These are phyloP conservation scores for Macrocybe gigantea DNA, from an alignment of 768 basidiomycete species.

Conservation along the genomic window DNA sequence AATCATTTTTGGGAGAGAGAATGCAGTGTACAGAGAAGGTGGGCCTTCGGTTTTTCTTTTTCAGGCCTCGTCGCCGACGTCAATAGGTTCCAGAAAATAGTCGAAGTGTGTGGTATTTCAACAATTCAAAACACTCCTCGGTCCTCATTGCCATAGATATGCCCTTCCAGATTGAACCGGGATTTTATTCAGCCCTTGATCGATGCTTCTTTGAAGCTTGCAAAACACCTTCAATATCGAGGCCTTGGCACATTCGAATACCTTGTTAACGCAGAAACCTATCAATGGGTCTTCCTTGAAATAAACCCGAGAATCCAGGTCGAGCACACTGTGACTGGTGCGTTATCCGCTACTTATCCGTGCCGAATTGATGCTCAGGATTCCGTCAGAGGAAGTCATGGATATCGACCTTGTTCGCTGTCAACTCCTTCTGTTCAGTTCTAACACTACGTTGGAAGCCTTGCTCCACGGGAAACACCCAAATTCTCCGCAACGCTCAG, in stretches of 20 bases:
- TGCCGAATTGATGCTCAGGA: neutral
- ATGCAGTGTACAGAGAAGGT: constrained; percentile 85
- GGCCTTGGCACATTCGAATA: constrained; percentile 91
- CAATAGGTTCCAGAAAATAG: constrained; percentile 67
- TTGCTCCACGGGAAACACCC: constrained; percentile 66
- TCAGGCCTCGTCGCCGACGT: neutral
- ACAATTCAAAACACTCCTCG: neutral
- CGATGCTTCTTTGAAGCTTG: constrained; percentile 73
- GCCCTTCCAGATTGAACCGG: constrained; percentile 76
- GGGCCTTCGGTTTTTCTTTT: constrained; percentile 12
- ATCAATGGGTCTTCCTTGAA: constrained; percentile 85
- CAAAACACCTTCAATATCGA: constrained; percentile 67
- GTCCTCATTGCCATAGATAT: constrained; percentile 22
- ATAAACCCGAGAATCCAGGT: constrained; percentile 82
- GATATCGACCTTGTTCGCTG: constrained; percentile 86
- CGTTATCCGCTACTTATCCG: constrained; percentile 8
- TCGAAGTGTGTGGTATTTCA: constrained; percentile 48
- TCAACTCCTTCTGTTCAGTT: constrained; percentile 78
- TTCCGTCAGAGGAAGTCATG: constrained; percentile 70
- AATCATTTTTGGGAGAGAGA: constrained; percentile 90
- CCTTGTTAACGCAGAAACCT: constrained; percentile 65
- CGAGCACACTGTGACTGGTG: constrained; percentile 88
- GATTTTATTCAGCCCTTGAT: constrained; percentile 63
- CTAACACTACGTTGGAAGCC: constrained; percentile 64
- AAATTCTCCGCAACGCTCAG: constrained; percentile 64